A percentile compares a stretch with the other conserved stretches of the same genome.
These are phyloP conservation scores for Calocybe indica DNA, from an alignment of 768 basidiomycete genomes.

Conservation along the genomic window DNA sequence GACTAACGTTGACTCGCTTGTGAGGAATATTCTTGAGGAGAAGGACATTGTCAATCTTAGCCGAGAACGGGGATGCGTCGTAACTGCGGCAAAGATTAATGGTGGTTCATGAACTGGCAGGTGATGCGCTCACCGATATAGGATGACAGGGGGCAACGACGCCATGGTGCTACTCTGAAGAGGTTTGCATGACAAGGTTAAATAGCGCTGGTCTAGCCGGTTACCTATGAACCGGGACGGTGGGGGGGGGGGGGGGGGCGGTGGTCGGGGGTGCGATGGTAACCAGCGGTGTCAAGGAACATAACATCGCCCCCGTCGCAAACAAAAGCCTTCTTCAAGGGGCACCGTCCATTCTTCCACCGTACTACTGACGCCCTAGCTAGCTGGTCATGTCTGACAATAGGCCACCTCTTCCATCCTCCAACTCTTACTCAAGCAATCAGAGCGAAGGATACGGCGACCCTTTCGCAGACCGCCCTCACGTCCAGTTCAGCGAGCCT, in stretches of 20 bases:
- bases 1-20: slow-evolving; percentile 38
- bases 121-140: slow-evolving; percentile 36
- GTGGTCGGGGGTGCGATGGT: background rate
- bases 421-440: slow-evolving; percentile 17
- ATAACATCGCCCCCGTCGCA: slow-evolving; percentile 14
- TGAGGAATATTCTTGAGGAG: slow-evolving; percentile 44
- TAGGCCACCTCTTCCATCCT: slow-evolving; percentile 30
- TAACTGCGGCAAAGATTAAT: slow-evolving; percentile 28
- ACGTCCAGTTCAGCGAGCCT: slow-evolving; percentile 57
- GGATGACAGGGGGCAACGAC: slow-evolving; percentile 24
- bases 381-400: slow-evolving; percentile 29
- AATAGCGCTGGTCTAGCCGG: background rate
- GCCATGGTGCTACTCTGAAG: background rate
- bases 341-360: slow-evolving; percentile 9
- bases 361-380: slow-evolving; percentile 1
- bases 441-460: slow-evolving; percentile 39
- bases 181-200: background rate
- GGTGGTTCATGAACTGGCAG: background rate
- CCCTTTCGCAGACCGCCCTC: slow-evolving; percentile 70
- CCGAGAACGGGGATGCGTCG: slow-evolving; percentile 43
- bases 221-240: no score
- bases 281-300: slow-evolving; percentile 4
- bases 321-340: slow-evolving; percentile 18
- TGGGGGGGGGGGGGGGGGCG: no score
- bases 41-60: slow-evolving; percentile 47